phyloP scores from a whole-genome alignment of 352 stramenopile genomes.

The Globisporangium solare region DNA sequence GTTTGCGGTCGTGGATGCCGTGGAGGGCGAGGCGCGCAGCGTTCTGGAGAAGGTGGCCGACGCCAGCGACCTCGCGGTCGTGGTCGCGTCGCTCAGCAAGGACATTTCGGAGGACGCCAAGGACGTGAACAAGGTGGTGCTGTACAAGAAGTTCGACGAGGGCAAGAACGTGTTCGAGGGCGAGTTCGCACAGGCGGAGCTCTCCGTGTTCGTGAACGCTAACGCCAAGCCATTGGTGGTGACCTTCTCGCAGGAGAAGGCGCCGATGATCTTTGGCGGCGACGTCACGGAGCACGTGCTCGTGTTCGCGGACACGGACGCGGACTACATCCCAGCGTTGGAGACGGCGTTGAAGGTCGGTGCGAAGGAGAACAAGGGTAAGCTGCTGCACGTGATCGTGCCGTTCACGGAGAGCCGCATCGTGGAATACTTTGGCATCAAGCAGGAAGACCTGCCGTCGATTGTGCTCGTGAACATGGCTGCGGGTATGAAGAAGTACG shows the following conservation, averaged over 20 bases:
- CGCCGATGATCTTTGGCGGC: constrained; percentile 88
- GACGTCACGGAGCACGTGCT: constrained; percentile 86
- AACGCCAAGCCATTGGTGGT: constrained; percentile 89
- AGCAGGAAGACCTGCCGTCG: constrained; percentile 78
- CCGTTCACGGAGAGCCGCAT: constrained; percentile 86
- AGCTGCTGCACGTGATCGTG: constrained; percentile 89
- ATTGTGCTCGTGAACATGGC: constrained; percentile 90
- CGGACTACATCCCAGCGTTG: constrained; percentile 60
- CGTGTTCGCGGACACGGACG: constrained; percentile 72
- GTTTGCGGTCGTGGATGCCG: constrained; percentile 78
- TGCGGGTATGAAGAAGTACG: constrained; percentile 92
- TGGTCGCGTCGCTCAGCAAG: constrained; percentile 68
- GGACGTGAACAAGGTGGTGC: constrained; percentile 59
- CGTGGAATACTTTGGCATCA: constrained; percentile 92
- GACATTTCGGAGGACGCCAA: constrained; percentile 53
- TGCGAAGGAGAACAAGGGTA: constrained; percentile 80
- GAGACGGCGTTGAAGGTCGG: constrained; percentile 54
- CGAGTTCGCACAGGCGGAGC: constrained; percentile 58
- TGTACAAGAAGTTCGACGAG: constrained; percentile 89
- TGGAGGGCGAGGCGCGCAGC: constrained; percentile 58
- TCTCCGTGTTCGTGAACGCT: constrained; percentile 64
- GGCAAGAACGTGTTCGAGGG: constrained; percentile 75
- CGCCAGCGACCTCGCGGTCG: constrained; percentile 68
- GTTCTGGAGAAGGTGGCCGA: constrained; percentile 76
- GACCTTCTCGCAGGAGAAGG: constrained; percentile 87